Evolutionary conservation across 371 early-diverging fungal genomes (phyloP), one percentile per base, ranked within the genome.

Genomic region (Apophysomyces sp.): DNA sequence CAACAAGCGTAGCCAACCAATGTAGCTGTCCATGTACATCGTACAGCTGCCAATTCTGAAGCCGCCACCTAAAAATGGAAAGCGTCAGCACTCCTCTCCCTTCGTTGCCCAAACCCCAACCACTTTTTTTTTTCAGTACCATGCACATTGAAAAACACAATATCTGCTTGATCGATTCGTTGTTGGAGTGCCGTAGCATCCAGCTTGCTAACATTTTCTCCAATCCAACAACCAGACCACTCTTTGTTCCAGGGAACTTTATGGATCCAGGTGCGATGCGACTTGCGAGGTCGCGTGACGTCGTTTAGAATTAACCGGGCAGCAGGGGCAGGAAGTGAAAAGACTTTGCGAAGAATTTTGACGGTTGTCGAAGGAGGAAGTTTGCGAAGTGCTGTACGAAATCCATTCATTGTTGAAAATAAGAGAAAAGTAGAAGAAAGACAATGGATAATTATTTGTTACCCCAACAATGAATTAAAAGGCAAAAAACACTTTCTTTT

Each of bases 181-280:
- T 68, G 49, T 24, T 49, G 21, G 28, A 81, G 51, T 0, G 41
- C 73, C 6, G 66, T 57, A 8, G 62, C 57, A 37, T 68, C 60
- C 29, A 78, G 34, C 4, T 68, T 51, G 26, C 60, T 44, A 24
- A 81, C 40, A 27, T 77, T 63, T 49, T 81, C 77, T 31, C 78
- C 81, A 41, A 81, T 74, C 81, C 81, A 81, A 51, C 77, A 76
- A 15, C 81, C 81, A 52, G 75, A 73, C 81, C 81, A 81, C 34
- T 65, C 74, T 31, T 67, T 51, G 32, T 70, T 68, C 39, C 64
- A 65, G 18, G 62, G 66, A 0, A 77, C 75, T 55, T 67, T 67
- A 37, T 63, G 56, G 24, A 77, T 74, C 77, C 79, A 81, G 9
- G 75, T 60, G 11, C 63, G 60, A 62, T 81, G 78, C 24, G 63